Evolutionary conservation across 306 rosid species (phyloP).

Genomic region (Quercus suber): DNA sequence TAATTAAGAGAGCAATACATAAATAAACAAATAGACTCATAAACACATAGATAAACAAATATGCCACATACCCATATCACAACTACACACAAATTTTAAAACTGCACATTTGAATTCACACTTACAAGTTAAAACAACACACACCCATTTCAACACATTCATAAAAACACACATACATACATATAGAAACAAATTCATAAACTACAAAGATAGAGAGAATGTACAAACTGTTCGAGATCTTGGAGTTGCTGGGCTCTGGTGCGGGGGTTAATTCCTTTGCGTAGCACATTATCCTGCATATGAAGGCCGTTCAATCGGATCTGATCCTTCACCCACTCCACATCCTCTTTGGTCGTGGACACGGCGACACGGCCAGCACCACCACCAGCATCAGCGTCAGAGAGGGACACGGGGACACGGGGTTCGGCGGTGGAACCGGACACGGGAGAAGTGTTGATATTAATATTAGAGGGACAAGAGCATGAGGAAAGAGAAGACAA

Average conservation of each 20-base stretch:
- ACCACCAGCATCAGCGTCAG: background rate
- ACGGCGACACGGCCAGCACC: background rate
- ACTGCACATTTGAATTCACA: background rate
- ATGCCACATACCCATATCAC: too few relatives aligned
- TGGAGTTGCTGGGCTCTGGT: constrained; percentile 80
- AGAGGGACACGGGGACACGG: background rate
- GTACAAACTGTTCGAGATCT: constrained; percentile 65
- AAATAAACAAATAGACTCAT: background rate
- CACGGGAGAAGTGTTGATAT: background rate
- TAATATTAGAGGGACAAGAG: constrained; percentile 41
- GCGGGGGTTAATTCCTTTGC: constrained; percentile 92
- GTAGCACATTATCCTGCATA: constrained; percentile 82
- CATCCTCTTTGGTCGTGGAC: constrained; percentile 57
- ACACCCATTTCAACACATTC: background rate
- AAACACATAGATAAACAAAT: background rate
- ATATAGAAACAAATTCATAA: too few relatives aligned
- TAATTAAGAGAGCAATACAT: too few relatives aligned
- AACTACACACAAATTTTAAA: background rate
- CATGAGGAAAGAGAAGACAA: constrained; percentile 78
- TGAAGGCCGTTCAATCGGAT: constrained; percentile 72
- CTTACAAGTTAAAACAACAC: background rate
- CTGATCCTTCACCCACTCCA: constrained; percentile 83
- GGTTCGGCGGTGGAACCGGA: background rate
- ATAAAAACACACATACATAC: background rate
- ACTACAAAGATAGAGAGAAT: background rate